Percentiles rank a stretch among this genome's conserved stretches.
phyloP scores from a whole-genome alignment of 441 rosid genomes.

The Populus hybrid region DNA sequence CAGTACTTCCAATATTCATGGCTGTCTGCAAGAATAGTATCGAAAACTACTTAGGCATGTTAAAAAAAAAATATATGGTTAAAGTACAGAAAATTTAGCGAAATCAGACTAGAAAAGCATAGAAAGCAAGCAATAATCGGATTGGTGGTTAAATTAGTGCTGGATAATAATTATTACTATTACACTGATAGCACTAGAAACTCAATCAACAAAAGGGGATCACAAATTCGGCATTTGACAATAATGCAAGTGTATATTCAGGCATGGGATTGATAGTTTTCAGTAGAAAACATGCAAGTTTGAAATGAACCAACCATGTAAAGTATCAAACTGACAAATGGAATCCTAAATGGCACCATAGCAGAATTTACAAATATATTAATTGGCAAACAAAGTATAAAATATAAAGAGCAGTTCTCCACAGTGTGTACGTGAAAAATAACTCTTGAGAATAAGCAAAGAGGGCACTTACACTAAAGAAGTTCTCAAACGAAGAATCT shows the following conservation, averaged over 20 bases:
- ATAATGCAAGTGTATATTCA: background rate
- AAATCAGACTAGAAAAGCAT: background rate
- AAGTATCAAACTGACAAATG: background rate
- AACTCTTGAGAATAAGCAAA: background rate
- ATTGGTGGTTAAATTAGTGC: background rate
- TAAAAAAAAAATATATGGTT: background rate
- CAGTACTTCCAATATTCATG: slow-evolving; percentile 36
- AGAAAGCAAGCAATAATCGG: background rate
- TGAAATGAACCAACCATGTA: background rate
- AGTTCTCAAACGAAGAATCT: slow-evolving; percentile 54
- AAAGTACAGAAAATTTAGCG: background rate
- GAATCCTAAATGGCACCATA: background rate
- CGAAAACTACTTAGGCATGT: background rate
- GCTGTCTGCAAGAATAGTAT: slow-evolving; percentile 35
- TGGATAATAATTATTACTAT: background rate
- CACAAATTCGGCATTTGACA: background rate
- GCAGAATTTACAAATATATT: background rate
- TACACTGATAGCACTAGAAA: background rate
- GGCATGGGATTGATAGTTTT: background rate
- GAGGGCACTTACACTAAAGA: slow-evolving; percentile 47
- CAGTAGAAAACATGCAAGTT: background rate
- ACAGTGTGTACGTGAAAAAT: background rate
- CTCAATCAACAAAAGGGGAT: background rate
- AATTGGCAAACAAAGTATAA: background rate
- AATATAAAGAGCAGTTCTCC: background rate